A percentile compares a stretch with the other conserved stretches of the same genome.
Conservation (phyloP, 371 early-diverging fungal species). For the Actinomucor elegans region DNA sequence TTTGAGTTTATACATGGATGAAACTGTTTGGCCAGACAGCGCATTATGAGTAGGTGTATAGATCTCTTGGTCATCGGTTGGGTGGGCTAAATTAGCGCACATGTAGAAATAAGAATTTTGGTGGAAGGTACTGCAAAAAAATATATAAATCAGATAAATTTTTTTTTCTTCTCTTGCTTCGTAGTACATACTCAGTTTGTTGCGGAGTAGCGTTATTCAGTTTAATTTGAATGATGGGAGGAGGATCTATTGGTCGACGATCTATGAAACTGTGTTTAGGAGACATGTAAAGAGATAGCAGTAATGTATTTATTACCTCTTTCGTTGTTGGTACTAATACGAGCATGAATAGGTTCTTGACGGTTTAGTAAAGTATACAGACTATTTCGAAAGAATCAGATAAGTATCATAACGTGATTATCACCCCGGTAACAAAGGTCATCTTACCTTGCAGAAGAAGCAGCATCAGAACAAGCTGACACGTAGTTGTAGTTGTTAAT, state of each 20-base stretch:
- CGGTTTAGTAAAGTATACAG: slow-evolving; percentile 10
- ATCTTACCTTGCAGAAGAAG: slow-evolving; percentile 11
- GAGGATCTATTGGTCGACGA: slow-evolving; percentile 34
- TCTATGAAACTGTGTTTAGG: slow-evolving; percentile 24
- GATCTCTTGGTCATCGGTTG: slow-evolving; percentile 35
- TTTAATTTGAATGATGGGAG: slow-evolving; percentile 30
- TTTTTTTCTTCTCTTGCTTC: too few relatives aligned
- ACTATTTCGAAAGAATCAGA: slow-evolving; percentile 2
- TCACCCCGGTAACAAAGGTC: neutral
- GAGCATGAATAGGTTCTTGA: slow-evolving; percentile 27
- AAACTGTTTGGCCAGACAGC: slow-evolving; percentile 46
- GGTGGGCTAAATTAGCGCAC: slow-evolving; percentile 47
- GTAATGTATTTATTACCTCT: slow-evolving; percentile 15
- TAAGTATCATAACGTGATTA: neutral
- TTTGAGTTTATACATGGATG: slow-evolving; percentile 48
- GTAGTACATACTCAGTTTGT: slow-evolving; percentile 15
- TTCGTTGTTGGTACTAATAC: slow-evolving; percentile 31
- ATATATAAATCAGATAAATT: slow-evolving; percentile 12
- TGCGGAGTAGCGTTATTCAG: slow-evolving; percentile 19
- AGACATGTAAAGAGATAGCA: neutral
- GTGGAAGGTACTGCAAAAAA: slow-evolving; percentile 58
- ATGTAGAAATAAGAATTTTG: slow-evolving; percentile 50
- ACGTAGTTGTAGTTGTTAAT: slow-evolving; percentile 12
- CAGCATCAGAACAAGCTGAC: slow-evolving; percentile 5
- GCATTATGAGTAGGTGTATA: slow-evolving; percentile 40